Percentiles rank a stretch among this genome's conserved stretches.
phyloP scores from a whole-genome alignment of 2,329 filamentous ascomycete genomes.

The Paecilomyces variotii region DNA sequence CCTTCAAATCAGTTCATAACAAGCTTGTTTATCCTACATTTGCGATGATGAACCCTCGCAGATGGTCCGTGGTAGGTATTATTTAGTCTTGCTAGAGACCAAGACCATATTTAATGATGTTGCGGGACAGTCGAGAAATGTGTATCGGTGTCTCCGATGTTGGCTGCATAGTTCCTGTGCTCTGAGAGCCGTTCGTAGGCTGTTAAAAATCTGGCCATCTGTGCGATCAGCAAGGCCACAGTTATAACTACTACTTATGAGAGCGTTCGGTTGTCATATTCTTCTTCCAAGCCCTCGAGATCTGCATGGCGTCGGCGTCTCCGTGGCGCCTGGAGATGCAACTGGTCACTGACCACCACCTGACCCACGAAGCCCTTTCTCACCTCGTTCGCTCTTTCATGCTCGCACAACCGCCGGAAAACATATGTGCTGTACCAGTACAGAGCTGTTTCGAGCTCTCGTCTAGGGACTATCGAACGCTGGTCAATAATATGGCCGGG shows the following conservation, averaged over 20 bases:
- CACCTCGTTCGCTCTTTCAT: neutral
- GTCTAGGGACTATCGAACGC: neutral
- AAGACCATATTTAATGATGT: neutral
- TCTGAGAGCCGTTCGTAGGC: neutral
- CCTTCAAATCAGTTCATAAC: neutral
- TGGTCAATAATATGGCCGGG: neutral
- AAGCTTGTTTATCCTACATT: neutral
- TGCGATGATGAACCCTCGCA: neutral
- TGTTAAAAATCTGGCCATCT: neutral
- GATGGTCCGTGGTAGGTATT: neutral
- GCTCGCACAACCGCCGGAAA: neutral
- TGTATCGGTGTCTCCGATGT: neutral
- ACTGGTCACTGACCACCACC: constrained; percentile 15
- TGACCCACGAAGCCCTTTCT: constrained; percentile 10
- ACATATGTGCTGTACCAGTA: neutral
- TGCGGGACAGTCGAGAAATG: neutral
- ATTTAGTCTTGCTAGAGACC: neutral
- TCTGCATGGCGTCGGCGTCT: constrained; percentile 12
- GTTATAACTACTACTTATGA: neutral
- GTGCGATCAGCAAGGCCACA: neutral
- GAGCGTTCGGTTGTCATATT: neutral
- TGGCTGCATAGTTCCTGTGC: neutral
- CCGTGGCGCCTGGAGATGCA: constrained; percentile 8
- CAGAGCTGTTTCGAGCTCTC: neutral
- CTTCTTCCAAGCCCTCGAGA: neutral